phyloP scores from a whole-genome alignment of 495 filamentous ascomycete genomes.

The Talaromyces adpressus region DNA sequence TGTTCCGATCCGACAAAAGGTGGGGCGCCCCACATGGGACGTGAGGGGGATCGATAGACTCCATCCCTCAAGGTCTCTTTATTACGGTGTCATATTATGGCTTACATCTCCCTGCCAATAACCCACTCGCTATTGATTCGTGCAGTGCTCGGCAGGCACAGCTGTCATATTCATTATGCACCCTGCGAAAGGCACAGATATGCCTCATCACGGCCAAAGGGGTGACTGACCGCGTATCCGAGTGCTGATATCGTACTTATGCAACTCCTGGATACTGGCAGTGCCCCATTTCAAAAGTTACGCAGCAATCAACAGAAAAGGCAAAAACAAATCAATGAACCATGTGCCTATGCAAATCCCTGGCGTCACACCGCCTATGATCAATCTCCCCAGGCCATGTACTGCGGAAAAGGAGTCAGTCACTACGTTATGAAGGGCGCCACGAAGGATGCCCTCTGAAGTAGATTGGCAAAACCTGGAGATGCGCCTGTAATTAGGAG shows the following conservation, averaged over 20 bases:
- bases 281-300: neutral
- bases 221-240: neutral
- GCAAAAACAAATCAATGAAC: slow-evolving; percentile 24
- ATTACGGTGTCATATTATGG: neutral
- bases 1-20: neutral
- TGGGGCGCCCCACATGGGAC: neutral
- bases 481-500: neutral
- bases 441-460: neutral
- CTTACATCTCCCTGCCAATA: neutral
- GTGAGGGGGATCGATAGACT: neutral
- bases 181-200: neutral
- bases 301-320: neutral
- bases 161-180: neutral
- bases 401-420: neutral
- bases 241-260: neutral
- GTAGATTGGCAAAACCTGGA: neutral
- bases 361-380: slow-evolving; percentile 1
- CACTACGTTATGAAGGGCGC: neutral
- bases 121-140: neutral
- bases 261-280: neutral
- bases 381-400: neutral
- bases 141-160: neutral
- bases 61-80: neutral
- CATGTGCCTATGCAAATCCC: slow-evolving; percentile 9
- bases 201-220: neutral